Conservation (phyloP, 768 basidiomycete species). For the Tricholoma flavovirens region DNA sequence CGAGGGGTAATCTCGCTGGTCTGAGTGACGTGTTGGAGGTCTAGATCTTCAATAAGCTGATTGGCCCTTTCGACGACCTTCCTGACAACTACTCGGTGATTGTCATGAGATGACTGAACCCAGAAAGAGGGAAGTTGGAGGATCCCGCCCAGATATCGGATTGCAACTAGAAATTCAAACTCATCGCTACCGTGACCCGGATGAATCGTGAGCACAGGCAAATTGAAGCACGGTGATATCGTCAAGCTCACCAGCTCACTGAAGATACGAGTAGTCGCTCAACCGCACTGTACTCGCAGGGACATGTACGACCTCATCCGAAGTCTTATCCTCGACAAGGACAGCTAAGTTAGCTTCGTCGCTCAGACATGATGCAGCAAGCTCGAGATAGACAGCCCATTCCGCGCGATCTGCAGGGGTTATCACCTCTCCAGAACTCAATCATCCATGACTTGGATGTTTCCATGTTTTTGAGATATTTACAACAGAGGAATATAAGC, state of each 20-base stretch:
- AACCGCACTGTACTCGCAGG: not conserved
- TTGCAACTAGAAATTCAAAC: not conserved
- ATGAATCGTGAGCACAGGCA: not conserved
- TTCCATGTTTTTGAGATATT: not conserved
- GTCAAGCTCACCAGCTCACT: not conserved
- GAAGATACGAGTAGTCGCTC: not conserved
- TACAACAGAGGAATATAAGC: not conserved
- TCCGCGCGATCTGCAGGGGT: not conserved
- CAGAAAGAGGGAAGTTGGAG: not conserved
- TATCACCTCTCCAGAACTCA: not conserved
- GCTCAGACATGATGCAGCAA: not conserved
- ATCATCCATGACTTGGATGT: not conserved
- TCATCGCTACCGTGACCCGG: not conserved
- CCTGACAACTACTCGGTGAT: not conserved
- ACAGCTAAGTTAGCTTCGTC: not conserved
- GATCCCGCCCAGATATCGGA: constrained; percentile 1
- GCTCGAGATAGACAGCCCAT: not conserved
- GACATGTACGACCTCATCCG: not conserved
- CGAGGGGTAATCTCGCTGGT: not conserved
- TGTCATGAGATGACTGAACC: not conserved
- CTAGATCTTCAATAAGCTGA: not conserved
- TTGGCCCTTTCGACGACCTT: not conserved
- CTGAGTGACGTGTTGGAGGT: not conserved
- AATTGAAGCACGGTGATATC: too few species aligned
- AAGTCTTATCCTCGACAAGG: not conserved